Base-by-base conservation (phyloP, 768 basidiomycete genomes). In the Xerocomus brunneocitrinus region DNA sequence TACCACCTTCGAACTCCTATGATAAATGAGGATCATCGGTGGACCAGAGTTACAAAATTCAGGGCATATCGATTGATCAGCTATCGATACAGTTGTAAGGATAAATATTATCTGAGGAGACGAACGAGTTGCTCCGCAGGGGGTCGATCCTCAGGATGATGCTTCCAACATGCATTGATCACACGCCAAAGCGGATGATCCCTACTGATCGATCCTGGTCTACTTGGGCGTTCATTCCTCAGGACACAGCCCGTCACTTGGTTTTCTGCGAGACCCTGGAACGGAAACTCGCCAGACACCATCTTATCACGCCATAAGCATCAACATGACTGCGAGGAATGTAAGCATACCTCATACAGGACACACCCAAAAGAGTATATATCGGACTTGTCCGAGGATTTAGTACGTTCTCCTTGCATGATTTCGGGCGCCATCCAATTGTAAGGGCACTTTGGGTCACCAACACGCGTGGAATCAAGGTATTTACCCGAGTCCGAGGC, bases 401-500 rank as follows among this genome's bases (percentile, higher is more conserved):
- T 62, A 47, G 7, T 31, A 14, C 6, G 4, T 1, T 60, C 60
- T 2, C 36, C 59, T 2, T 5, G 36, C 5, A 65, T 46, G 14
- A 69, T 22, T 35, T 69, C 67, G 14, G 67, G 69, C 14, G 67
- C 69, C 58, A 61, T 62, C 67, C 69, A 68, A 31, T 30, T 35
- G 5, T 50, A 40, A 8, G 60, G 62, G 14, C 6, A 53, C 3
- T 14, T 8, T 31, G 48, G 13, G 28, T 50, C 55, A 43, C 64
- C 62, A 8, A 68, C 58, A 22, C 57, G 53, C 0, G 59, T 48
- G 7, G 67, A 59, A 42, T 68, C 68, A 13, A 70, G 51, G 38
- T 50, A 56, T 41, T 50, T 55, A 16, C 57, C 49, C 41, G 64
- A 65, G 42, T 69, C 65, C 8, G 56, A 49, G n/a, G 65, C 44